Percentiles rank a stretch among this genome's conserved stretches.
Evolutionary conservation across 2,329 filamentous ascomycete species (phyloP).

Genomic region (Akanthomyces uredinophilus): DNA sequence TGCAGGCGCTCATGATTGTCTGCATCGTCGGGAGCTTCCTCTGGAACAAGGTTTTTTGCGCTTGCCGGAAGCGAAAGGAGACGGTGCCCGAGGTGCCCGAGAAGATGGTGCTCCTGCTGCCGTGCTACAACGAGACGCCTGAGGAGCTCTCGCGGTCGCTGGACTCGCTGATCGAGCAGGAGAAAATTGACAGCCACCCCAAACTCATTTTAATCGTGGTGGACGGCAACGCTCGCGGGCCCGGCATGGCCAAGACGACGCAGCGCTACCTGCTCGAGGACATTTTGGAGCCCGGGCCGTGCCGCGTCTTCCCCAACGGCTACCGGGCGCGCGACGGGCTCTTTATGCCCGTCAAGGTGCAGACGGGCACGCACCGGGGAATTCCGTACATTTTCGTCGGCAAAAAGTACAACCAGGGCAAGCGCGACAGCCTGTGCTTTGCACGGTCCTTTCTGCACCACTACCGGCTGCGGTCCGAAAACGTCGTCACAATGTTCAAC

Average conservation of each 20-base stretch:
- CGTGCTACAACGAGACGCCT: slow-evolving; percentile 45
- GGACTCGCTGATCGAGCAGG: slow-evolving; percentile 41
- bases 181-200: slow-evolving; percentile 36
- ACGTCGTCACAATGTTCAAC: slow-evolving; percentile 41
- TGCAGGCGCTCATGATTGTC: slow-evolving; percentile 38
- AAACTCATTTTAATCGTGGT: slow-evolving; percentile 43
- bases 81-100: slow-evolving; percentile 34
- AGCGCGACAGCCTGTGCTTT: slow-evolving; percentile 45
- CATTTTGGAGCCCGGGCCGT: slow-evolving; percentile 34
- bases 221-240: slow-evolving; percentile 42
- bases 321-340: slow-evolving; percentile 42
- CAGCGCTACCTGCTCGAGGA: slow-evolving; percentile 43
- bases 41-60: slow-evolving; percentile 27
- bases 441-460: slow-evolving; percentile 44
- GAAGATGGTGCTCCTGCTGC: slow-evolving; percentile 40
- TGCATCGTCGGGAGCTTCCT: slow-evolving; percentile 31
- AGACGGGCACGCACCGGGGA: slow-evolving; percentile 40
- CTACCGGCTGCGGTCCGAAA: slow-evolving; percentile 38
- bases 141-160: slow-evolving; percentile 40
- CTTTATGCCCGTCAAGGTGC: slow-evolving; percentile 41
- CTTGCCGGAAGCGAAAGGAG: slow-evolving; percentile 27
- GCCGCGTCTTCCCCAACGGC: slow-evolving; percentile 34
- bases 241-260: slow-evolving; percentile 43
- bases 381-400: slow-evolving; percentile 43
- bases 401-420: slow-evolving; percentile 45